Conservation (phyloP, 345 rosid genomes). For the Conringia planisiliqua region DNA sequence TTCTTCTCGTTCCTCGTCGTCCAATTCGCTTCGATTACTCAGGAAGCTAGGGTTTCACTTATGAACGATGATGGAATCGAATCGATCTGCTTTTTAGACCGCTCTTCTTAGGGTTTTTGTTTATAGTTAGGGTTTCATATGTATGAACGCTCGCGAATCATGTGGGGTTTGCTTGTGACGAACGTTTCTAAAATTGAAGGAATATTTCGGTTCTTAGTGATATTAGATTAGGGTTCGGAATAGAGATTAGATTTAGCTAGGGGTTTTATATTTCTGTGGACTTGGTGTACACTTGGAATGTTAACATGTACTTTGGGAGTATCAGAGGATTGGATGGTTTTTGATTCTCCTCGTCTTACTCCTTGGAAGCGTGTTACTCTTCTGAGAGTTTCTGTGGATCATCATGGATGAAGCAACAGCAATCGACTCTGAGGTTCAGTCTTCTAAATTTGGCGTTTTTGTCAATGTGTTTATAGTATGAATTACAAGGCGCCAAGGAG, state of each 20-base stretch:
- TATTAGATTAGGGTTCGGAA: neutral
- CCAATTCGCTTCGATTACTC: neutral
- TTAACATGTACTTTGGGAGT: neutral
- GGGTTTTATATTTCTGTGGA: neutral
- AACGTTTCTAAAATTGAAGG: conserved; percentile 1
- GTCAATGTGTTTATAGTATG: conserved; percentile 29
- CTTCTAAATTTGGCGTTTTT: conserved; percentile 23
- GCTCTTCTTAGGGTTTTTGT: neutral
- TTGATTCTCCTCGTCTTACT: neutral
- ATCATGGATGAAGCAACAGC: conserved; percentile 31
- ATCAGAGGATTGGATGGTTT: conserved; percentile 7
- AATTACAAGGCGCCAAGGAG: conserved; percentile 28
- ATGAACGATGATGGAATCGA: neutral
- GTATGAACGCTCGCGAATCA: neutral
- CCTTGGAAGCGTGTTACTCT: neutral
- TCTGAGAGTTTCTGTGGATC: conserved; percentile 12
- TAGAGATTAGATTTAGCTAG: neutral
- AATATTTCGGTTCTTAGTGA: neutral
- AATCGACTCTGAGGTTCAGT: conserved; percentile 5
- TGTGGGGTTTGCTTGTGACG: neutral
- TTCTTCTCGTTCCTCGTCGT: neutral
- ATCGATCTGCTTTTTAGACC: neutral
- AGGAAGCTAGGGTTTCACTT: conserved; percentile 15
- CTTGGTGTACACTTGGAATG: conserved; percentile 9
- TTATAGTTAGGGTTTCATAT: neutral